Base-by-base conservation (phyloP, 202 grass and related monocot genomes). In the Elaeis oleifera region DNA sequence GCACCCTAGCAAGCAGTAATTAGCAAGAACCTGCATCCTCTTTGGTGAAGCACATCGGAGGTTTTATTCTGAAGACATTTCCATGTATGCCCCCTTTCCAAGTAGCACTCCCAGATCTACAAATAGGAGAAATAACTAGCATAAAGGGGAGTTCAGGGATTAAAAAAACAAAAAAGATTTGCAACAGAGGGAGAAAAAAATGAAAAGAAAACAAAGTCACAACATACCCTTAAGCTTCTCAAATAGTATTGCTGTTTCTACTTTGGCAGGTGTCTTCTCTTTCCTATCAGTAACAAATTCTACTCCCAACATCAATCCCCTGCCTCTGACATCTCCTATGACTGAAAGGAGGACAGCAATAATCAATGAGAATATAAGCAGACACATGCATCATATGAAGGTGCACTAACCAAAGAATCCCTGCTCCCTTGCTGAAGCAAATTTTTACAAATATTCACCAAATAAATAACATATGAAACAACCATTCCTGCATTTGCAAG, bases 301-400 rank as follows among this genome's bases (percentile, higher is more conserved):
- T 50, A 99, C 78, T 36, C 94, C 94, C 66, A 99, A 65, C 94
- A 99, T 99, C 80, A 99, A 82, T 58, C 88, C 94, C 71, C 88
- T 86, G 29, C 94, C 94, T 81, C 94, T 99, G 56, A 99, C 78
- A 73, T 99, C 94, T 77, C 94, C 94, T 23, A 94, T 99, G 58
- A 99, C 94, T 94, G 57, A 23, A 65, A 84, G 31, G 23, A 74
- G 26, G 27, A 28, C 7, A 69, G 23, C 17, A 65, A 1, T 11
- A 56, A 50, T 13, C 36, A 44, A 13, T 44, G 36, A 44, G 7
- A 13, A 44, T 44, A 44, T 44, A 44, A 44, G 1, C 2, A 13
- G 13, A 44, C 36, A 11, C 8, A 44, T 44, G 6, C 1, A 44
- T 44, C 36, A 44, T 44, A 9, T 13, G 36, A 44, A 44, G 36